Percentiles rank a stretch among this genome's conserved stretches.
phyloP scores from a whole-genome alignment of 2,329 filamentous ascomycete species.

The Sclerotinia spermophila region DNA sequence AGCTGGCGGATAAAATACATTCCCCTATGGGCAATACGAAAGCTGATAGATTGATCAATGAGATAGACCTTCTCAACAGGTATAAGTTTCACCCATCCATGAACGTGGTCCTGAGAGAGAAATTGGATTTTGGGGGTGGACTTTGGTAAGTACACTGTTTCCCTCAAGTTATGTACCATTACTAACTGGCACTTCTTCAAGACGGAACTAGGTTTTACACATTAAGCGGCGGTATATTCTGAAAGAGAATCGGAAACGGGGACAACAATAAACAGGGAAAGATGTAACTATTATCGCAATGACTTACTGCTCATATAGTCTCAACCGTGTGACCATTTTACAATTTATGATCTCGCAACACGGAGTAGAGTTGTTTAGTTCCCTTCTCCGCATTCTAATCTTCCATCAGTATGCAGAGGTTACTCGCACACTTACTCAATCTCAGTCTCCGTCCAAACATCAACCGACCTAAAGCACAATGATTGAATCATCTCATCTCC shows the following conservation, averaged over 20 bases:
- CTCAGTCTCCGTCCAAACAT: background rate
- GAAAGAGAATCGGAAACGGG: background rate
- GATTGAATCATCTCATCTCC: background rate
- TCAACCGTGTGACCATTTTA: background rate
- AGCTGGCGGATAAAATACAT: background rate
- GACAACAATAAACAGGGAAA: background rate
- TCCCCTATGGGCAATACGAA: rapidly evolving
- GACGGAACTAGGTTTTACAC: background rate
- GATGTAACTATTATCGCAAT: background rate
- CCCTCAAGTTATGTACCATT: background rate
- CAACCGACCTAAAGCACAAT: background rate
- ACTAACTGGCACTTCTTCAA: background rate
- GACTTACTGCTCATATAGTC: background rate
- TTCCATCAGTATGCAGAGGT: background rate
- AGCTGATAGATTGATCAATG: background rate
- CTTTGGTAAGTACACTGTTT: background rate
- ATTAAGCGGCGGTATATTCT: background rate
- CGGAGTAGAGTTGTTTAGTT: background rate
- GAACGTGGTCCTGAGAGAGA: background rate
- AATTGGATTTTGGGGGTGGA: background rate
- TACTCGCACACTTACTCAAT: background rate
- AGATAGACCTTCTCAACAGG: background rate
- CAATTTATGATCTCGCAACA: background rate
- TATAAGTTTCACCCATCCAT: background rate
- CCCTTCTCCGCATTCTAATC: background rate